Evolutionary conservation across 2,329 filamentous ascomycete genomes (phyloP), one percentile per base, ranked within the genome.

Genomic region (Pseudogymnoascus sp.): DNA sequence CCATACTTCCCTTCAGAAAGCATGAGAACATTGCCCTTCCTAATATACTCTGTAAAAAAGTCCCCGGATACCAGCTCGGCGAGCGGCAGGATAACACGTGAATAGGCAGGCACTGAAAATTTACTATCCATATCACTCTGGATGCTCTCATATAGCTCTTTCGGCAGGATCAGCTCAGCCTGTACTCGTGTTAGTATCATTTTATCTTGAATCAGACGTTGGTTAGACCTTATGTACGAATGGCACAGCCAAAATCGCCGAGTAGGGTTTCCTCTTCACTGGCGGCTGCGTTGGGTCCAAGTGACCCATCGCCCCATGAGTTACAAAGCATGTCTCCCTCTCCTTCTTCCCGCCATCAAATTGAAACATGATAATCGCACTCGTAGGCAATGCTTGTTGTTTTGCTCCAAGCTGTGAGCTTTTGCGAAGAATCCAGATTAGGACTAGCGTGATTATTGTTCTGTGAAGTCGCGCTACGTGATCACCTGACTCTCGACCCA

Each of bases 1-100:
- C 84, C 86, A 6, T 81, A 77, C 33, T 82, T 81, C 10, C 91
- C 92, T 72, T 92, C 84, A 0, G 92, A 96, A 1, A 96, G 80
- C 88, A 97, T 90, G 67, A 90, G 74, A 58, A 95, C 77, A 70
- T 91, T 86, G 70, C 69, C 69, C 67, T 65, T 81, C 73, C 96
- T 96, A 66, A 97, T 86, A 71, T 95, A 92, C 44, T 85, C 79
- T n/a, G 83, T 87, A 69, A 96, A 92, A 68, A 97, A 96, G 0
- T 86, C 82, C 1, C 84, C 83, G 35, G 88, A 80, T 0, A 97
- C 72, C 4, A 97, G 71, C 63, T 90, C 85, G 7, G 80, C 81
- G 8, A 96, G 79, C 3, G 84, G 83, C 81, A 96, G 86, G 66
- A 84, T 82, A 2, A 96, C 84, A 63, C 84, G 82, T 33, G 83